These are phyloP conservation scores for Mortierella sp. DNA, from an alignment of 371 early-diverging fungal species.

Conservation along the genomic window DNA sequence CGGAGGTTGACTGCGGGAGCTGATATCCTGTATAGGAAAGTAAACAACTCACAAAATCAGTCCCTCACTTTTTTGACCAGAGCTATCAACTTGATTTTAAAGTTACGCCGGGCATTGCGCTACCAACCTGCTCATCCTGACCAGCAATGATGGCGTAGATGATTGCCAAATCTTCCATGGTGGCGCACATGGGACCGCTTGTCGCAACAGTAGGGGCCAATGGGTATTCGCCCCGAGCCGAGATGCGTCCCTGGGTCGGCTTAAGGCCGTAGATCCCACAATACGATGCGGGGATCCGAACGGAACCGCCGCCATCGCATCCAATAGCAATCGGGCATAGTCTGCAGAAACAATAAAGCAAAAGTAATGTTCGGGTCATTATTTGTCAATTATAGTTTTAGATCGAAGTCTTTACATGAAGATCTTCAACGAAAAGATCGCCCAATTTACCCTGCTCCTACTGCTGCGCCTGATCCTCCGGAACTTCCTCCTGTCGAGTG, in stretches of 20 bases:
- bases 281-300: slow-evolving; percentile 76
- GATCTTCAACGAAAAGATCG: background rate
- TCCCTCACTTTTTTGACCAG: background rate
- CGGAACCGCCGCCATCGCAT: slow-evolving; percentile 81
- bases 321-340: slow-evolving; percentile 78
- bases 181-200: slow-evolving; percentile 74
- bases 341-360: slow-evolving; percentile 41
- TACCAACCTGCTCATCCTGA: slow-evolving; percentile 60
- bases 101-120: background rate
- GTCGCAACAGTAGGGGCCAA: slow-evolving; percentile 67
- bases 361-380: background rate
- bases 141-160: slow-evolving; percentile 73
- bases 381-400: background rate
- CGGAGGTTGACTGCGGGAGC: slow-evolving; percentile 55
- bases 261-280: slow-evolving; percentile 83
- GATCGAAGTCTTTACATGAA: background rate
- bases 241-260: slow-evolving; percentile 73
- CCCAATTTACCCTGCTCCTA: slow-evolving; percentile 67
- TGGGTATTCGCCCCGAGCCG: slow-evolving; percentile 63
- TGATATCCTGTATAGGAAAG: slow-evolving; percentile 26
- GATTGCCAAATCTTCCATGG: slow-evolving; percentile 71
- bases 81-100: background rate
- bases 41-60: no score
- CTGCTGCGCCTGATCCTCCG: slow-evolving; percentile 73
- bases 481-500: slow-evolving; percentile 80